phyloP scores from a whole-genome alignment of 495 filamentous ascomycete genomes.

The Aspergillus sparsus region DNA sequence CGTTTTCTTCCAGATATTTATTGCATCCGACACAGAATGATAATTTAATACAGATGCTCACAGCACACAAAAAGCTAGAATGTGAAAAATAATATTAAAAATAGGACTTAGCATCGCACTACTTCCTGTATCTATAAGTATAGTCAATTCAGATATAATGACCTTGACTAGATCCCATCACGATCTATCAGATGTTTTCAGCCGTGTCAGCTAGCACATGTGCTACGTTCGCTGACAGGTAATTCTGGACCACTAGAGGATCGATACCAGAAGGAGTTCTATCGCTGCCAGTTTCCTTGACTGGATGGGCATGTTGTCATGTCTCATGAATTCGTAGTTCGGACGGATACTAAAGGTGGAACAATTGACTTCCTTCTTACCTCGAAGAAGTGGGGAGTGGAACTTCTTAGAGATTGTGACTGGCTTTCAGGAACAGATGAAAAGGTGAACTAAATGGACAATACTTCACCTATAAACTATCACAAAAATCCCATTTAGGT shows the following conservation, averaged over 20 bases:
- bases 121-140: too few species aligned
- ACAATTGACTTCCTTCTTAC: slow-evolving; percentile 26
- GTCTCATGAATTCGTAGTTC: slow-evolving; percentile 27
- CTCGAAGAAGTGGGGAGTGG: slow-evolving; percentile 27
- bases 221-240: slow-evolving; percentile 20
- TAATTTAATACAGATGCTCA: too few species aligned
- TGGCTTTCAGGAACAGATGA: slow-evolving; percentile 23
- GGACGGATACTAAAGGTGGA: slow-evolving; percentile 21
- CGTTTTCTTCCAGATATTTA: too few species aligned
- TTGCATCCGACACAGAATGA: too few species aligned
- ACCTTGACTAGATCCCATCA: too few species aligned
- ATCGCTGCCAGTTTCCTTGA: slow-evolving; percentile 23
- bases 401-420: slow-evolving; percentile 26
- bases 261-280: slow-evolving; percentile 31
- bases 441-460: slow-evolving; percentile 23
- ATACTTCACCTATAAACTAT: slow-evolving; percentile 18
- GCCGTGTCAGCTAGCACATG: slow-evolving; percentile 22
- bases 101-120: too few species aligned
- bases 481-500: slow-evolving; percentile 23
- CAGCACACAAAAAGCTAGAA: too few species aligned
- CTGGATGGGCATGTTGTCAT: slow-evolving; percentile 23
- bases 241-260: slow-evolving; percentile 25
- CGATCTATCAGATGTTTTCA: slow-evolving; percentile 18
- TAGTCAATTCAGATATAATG: too few species aligned
- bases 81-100: too few species aligned